phyloP scores from a whole-genome alignment of 371 early-diverging fungal genomes.

The Smittium culicis region DNA sequence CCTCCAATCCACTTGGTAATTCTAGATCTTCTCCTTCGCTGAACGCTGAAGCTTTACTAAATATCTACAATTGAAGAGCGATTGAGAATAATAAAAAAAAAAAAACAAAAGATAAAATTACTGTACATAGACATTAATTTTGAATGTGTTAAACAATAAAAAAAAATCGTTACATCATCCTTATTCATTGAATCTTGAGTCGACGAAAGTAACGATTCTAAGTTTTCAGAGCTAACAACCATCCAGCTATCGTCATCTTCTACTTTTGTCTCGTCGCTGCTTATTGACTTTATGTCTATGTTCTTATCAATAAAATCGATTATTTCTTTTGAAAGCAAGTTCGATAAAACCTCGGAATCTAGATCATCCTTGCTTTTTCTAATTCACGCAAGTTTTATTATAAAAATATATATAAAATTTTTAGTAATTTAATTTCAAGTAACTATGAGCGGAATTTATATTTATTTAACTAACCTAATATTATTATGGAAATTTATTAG shows the following conservation, averaged over 20 bases:
- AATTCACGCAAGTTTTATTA: no score
- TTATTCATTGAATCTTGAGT: slow-evolving; percentile 13
- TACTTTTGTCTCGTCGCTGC: slow-evolving; percentile 11
- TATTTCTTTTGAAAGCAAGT: not conserved
- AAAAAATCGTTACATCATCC: slow-evolving; percentile 8
- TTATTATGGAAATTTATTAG: no score
- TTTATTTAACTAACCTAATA: no score
- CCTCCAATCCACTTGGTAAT: not conserved
- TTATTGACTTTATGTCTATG: slow-evolving; percentile 15
- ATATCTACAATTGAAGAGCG: not conserved
- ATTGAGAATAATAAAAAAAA: not conserved
- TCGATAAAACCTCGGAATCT: not conserved
- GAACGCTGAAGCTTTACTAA: no score
- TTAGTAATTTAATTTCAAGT: no score
- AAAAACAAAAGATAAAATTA: not conserved
- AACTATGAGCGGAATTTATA: no score
- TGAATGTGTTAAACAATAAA: no score
- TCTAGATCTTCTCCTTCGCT: not conserved
- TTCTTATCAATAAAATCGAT: slow-evolving; percentile 1
- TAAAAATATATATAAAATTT: no score
- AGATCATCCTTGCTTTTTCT: not conserved
- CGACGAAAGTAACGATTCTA: slow-evolving; percentile 31
- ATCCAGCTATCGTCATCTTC: slow-evolving; percentile 24
- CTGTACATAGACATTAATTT: no score
- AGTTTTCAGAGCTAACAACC: slow-evolving; percentile 13